Conservation (phyloP, 768 basidiomycete genomes). For the Trametes cubensis region DNA sequence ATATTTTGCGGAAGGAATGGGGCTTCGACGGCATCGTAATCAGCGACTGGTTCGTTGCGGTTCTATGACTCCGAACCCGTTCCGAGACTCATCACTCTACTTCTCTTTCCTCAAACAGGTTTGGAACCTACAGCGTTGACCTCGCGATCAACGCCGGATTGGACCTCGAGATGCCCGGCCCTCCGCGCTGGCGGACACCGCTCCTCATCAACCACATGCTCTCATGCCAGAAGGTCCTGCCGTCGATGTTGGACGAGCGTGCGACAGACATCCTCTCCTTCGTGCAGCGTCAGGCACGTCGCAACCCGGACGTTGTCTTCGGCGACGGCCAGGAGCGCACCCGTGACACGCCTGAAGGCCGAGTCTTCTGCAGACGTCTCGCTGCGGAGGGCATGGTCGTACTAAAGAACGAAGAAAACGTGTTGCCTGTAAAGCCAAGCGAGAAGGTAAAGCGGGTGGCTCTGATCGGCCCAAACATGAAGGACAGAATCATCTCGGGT, state of each 20-base stretch:
- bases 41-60: conserved; percentile 46
- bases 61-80: background rate
- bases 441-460: conserved; percentile 51
- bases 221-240: conserved; percentile 53
- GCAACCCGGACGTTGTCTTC: conserved; percentile 61
- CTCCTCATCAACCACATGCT: conserved; percentile 44
- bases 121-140: conserved; percentile 47
- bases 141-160: conserved; percentile 49
- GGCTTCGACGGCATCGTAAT: conserved; percentile 50
- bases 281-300: conserved; percentile 57
- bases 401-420: conserved; percentile 57
- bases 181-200: conserved; percentile 43
- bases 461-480: conserved; percentile 71
- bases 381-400: conserved; percentile 68
- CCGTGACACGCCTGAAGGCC: conserved; percentile 53
- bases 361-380: conserved; percentile 55
- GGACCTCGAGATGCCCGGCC: conserved; percentile 52
- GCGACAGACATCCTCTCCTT: conserved; percentile 54
- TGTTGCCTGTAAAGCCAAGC: conserved; percentile 54
- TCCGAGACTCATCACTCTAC: background rate
- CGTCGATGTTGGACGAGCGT: conserved; percentile 51
- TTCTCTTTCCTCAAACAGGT: conserved; percentile 29
- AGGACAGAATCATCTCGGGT: conserved; percentile 66
- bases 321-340: conserved; percentile 63
- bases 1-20: conserved; percentile 53